Base-by-base conservation (phyloP, 2,329 filamentous ascomycete species). In the Furcasterigmium sp. region DNA sequence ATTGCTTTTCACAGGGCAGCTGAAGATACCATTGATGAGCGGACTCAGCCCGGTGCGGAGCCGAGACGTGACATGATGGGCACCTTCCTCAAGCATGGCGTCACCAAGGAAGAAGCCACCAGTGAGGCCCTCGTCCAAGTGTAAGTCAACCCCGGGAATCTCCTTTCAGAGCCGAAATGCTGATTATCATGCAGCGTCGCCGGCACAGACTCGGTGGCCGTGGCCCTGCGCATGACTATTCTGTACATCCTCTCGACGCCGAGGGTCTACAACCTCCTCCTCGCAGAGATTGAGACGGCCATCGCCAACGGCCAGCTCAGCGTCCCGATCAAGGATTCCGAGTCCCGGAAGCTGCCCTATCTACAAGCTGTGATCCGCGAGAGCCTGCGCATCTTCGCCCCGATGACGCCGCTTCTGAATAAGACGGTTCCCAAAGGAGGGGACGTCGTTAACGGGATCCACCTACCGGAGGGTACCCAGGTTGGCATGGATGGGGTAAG, bases 121-220 rank as follows among this genome's bases (percentile, higher is more conserved):
- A 73, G 76, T 37, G 70, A 70, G 50, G 58, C 65, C 2, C 55
- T 73, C 13, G 67, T 71, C 37, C 61, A 68, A 45, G 62, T 67
- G 51, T 59, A 51, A 19, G 51, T 28, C 8, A 10, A 10, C 7
- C 2, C 13, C 37, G 3, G 34, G 18, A 7, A 11, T 26, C 7
- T 15, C 19, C 11, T 8, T 25, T 17, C 23, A 11, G 18, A 10
- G 5, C 9, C n/a, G n/a, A n/a, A n/a, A n/a, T n/a, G 42, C 48
- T 39, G 47, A 56, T 36, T 2, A 18, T 26, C 48, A 21, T n/a
- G 41, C 37, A 68, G 68, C 32, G 62, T 77, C 5, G 77, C 76
- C 5, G 78, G 78, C 4, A 75, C 75, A 1, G 78, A 82, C 46
- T 80, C 75, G 5, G 78, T 76, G 0, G 75, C 78, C 1, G 76